Percentiles rank a stretch among this genome's conserved stretches.
These are phyloP conservation scores for Colletotrichum zoysiae DNA, from an alignment of 2,329 filamentous ascomycete genomes.

Conservation along the genomic window DNA sequence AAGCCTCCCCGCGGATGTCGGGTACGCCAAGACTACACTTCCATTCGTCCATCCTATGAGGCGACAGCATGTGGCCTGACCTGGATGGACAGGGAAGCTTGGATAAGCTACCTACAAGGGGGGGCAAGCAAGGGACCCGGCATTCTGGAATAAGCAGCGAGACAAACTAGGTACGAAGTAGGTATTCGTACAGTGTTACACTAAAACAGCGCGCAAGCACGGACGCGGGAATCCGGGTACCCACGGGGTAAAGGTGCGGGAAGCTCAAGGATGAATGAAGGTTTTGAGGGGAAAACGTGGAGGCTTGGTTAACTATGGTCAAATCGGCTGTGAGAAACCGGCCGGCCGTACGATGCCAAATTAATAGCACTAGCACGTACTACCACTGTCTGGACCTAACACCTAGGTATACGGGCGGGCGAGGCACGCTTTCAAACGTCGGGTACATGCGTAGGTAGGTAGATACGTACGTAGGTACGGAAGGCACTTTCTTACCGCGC, in stretches of 20 bases:
- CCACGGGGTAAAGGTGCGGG: slow-evolving; percentile 37
- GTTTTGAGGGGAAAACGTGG: slow-evolving; percentile 25
- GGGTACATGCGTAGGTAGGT: not conserved
- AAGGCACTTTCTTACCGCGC: slow-evolving; percentile 1
- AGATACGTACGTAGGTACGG: not conserved
- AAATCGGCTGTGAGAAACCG: slow-evolving; percentile 19
- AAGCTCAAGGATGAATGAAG: slow-evolving; percentile 28
- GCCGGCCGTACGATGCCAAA: not conserved
- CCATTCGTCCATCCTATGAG: slow-evolving; percentile 42
- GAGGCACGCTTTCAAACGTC: not conserved
- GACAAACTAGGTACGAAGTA: slow-evolving; percentile 1
- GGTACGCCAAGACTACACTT: slow-evolving; percentile 37
- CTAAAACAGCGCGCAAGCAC: slow-evolving; percentile 34
- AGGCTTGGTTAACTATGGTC: slow-evolving; percentile 22
- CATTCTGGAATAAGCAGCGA: slow-evolving; percentile 30
- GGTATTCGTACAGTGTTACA: not conserved
- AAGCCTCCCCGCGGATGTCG: slow-evolving; percentile 30
- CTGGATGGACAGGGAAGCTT: slow-evolving; percentile 33
- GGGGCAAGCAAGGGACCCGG: slow-evolving; percentile 33
- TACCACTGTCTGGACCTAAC: no score
- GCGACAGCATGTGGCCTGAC: slow-evolving; percentile 36
- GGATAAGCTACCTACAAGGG: not conserved
- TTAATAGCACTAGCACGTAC: no score
- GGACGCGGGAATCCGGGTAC: slow-evolving; percentile 21
- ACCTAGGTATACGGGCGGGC: no score